These are phyloP conservation scores for Cyberlindnera amylophila DNA, from an alignment of 805 yeast species.

Conservation along the genomic window DNA sequence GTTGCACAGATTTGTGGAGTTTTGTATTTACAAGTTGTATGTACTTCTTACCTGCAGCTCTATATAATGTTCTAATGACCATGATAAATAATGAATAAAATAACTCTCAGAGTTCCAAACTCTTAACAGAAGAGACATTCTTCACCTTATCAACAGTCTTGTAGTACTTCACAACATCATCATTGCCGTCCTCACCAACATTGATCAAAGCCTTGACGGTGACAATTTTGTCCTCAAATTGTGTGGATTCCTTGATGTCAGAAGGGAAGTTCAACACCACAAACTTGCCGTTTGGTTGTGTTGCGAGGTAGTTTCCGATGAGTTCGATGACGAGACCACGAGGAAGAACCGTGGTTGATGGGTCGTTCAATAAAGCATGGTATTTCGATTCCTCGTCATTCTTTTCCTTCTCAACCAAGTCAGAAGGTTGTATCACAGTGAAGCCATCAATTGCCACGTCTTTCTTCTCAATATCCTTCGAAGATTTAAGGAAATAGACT, in stretches of 20 bases:
- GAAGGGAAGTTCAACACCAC: conserved; percentile 58
- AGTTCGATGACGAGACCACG: conserved; percentile 33
- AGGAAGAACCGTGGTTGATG: conserved; percentile 30
- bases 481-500: conserved; percentile 36
- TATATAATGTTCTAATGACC: too few species aligned
- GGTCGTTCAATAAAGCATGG: conserved; percentile 45
- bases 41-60: too few species aligned
- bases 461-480: conserved; percentile 12
- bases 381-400: conserved; percentile 42
- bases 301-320: conserved; percentile 29
- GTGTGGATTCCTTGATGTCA: conserved; percentile 60
- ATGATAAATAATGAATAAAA: conserved; percentile 1
- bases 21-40: conserved; percentile 1
- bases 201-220: conserved; percentile 39
- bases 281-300: conserved; percentile 32
- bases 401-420: conserved; percentile 45
- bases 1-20: too few species aligned
- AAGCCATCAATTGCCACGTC: conserved; percentile 7
- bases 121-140: conserved; percentile 5
- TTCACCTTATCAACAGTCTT: conserved; percentile 57
- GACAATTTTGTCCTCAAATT: conserved; percentile 68
- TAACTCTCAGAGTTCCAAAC: conserved; percentile 4
- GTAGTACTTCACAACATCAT: conserved; percentile 55
- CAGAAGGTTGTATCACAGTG: conserved; percentile 47
- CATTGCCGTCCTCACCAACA: conserved; percentile 33